phyloP scores from a whole-genome alignment of 768 basidiomycete species.

The Podaxis sp. region DNA sequence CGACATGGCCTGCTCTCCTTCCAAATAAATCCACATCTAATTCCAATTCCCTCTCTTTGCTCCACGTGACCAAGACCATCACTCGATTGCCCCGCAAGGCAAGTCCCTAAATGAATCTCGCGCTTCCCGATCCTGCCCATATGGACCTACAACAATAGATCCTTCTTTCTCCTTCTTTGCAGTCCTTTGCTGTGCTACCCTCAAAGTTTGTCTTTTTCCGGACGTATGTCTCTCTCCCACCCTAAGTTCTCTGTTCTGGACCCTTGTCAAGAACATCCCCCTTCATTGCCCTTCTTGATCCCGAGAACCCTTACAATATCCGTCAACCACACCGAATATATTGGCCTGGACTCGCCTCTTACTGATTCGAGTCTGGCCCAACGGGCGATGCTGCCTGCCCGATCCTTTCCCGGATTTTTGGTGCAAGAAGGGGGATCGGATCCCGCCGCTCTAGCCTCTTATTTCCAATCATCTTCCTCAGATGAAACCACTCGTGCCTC shows the following conservation, averaged over 20 bases:
- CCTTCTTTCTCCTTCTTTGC: no score
- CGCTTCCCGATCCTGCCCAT: not conserved
- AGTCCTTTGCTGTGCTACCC: not conserved
- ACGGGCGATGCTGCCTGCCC: no score
- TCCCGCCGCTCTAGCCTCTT: not conserved
- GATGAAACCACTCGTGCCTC: no score
- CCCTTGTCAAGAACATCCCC: not conserved
- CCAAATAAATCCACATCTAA: not conserved
- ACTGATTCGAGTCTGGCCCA: no score
- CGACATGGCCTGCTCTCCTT: slow-evolving; percentile 9
- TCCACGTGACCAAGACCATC: not conserved
- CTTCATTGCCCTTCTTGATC: no score
- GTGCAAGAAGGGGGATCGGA: not conserved
- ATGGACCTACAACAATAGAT: slow-evolving; percentile 2
- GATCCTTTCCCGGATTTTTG: not conserved
- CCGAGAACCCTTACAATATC: no score
- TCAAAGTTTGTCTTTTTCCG: not conserved
- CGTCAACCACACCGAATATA: no score
- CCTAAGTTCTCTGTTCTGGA: not conserved
- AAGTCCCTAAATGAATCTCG: not conserved
- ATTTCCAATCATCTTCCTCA: not conserved
- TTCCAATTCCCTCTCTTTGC: not conserved
- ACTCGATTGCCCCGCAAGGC: not conserved
- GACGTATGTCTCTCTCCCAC: not conserved
- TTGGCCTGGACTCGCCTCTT: no score